Conservation (phyloP, 2,329 filamentous ascomycete species). For the Paracamarosporium sp. region DNA sequence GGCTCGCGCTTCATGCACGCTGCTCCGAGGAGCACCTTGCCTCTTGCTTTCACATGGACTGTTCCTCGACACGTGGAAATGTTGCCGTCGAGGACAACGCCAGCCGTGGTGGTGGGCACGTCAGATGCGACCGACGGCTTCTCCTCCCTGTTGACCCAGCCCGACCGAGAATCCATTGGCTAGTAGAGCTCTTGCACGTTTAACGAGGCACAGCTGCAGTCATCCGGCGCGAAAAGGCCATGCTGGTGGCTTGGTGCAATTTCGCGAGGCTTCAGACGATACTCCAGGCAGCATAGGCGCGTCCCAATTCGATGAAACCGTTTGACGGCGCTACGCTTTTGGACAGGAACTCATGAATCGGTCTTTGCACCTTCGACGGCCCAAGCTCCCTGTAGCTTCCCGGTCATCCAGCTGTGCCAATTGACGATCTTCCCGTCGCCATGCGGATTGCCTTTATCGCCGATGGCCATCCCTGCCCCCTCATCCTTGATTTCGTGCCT, state of each 20-base stretch:
- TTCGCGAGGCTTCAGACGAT: conserved; percentile 28
- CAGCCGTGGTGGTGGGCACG: neutral
- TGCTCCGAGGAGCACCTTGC: conserved; percentile 4
- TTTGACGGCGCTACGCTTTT: conserved; percentile 34
- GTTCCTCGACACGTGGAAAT: neutral
- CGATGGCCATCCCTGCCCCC: conserved; percentile 23
- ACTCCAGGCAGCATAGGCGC: conserved; percentile 26
- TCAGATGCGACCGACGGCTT: neutral
- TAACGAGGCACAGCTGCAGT: conserved; percentile 10
- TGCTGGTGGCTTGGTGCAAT: conserved; percentile 37
- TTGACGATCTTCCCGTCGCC: conserved; percentile 31
- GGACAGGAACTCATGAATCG: conserved; percentile 16
- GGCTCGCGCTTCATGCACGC: conserved; percentile 21
- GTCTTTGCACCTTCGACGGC: conserved; percentile 21
- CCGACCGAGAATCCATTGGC: conserved; percentile 19
- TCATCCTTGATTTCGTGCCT: conserved; percentile 11
- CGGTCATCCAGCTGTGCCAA: conserved; percentile 24
- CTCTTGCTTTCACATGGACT: neutral
- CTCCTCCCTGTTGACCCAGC: conserved; percentile 24
- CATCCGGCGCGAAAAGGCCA: conserved; percentile 21
- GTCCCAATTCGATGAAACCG: conserved; percentile 25
- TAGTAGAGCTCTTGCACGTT: conserved; percentile 18
- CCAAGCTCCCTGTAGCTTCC: conserved; percentile 28
- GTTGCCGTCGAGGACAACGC: neutral
- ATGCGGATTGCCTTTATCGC: conserved; percentile 29